Percentiles rank a stretch among this genome's conserved stretches.
Conservation (phyloP, 1,284 basidiomycete genomes). For the Phaffia rhodozyma region DNA sequence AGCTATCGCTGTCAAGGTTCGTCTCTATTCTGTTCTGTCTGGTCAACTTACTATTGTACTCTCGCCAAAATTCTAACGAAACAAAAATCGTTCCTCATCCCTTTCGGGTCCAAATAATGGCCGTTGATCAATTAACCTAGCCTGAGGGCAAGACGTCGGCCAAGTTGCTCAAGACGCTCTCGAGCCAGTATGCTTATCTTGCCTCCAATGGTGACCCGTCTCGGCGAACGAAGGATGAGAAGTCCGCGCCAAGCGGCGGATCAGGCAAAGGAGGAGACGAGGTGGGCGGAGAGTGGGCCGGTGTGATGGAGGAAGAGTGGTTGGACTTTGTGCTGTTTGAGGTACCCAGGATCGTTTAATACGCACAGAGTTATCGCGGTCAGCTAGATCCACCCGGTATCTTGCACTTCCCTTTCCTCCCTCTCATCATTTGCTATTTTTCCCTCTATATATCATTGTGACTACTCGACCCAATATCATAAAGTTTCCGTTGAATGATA, state of each 20-base stretch:
- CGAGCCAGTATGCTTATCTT: constrained; percentile 69
- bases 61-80: background rate
- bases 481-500: no score
- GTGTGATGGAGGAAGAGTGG: constrained; percentile 83
- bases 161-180: constrained; percentile 63
- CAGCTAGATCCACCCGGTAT: no score
- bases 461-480: no score
- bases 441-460: no score
- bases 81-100: background rate
- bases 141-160: constrained; percentile 77
- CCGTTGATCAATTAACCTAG: constrained; percentile 35
- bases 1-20: constrained; percentile 67
- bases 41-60: background rate
- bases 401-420: no score
- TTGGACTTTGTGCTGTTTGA: constrained; percentile 84
- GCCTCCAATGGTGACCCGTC: constrained; percentile 38
- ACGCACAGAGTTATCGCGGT: no score
- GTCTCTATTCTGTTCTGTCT: constrained; percentile 17
- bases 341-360: constrained; percentile 31
- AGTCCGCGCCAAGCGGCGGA: constrained; percentile 26
- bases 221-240: constrained; percentile 33
- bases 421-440: no score
- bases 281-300: constrained; percentile 75
- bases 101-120: background rate
- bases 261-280: constrained; percentile 43